A percentile compares a stretch with the other conserved stretches of the same genome.
phyloP scores from a whole-genome alignment of 257 asterid genomes.

The Anisodus acutangulus region DNA sequence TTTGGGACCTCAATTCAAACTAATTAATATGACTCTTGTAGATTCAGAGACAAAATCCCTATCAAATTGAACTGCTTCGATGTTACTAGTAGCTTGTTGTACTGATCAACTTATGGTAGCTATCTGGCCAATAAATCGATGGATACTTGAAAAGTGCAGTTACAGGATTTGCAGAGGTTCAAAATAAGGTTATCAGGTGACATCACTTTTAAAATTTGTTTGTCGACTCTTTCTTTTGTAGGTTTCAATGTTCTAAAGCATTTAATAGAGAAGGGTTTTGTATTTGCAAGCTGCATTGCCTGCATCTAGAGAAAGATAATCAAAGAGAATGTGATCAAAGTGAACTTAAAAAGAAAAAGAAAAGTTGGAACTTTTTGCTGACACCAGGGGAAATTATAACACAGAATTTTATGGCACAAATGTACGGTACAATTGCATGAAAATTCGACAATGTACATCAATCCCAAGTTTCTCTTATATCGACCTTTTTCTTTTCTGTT shows the following conservation, averaged over 20 bases:
- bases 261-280: background rate
- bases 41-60: background rate
- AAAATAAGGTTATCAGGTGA: constrained; percentile 10
- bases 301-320: background rate
- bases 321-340: background rate
- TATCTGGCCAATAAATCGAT: background rate
- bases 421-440: background rate
- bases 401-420: background rate
- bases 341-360: background rate
- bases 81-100: background rate
- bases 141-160: background rate
- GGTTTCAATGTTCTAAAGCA: background rate
- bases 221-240: background rate
- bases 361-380: background rate
- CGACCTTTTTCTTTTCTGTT: background rate
- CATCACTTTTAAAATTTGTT: background rate
- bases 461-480: constrained; percentile 2
- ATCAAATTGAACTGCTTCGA: background rate
- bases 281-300: background rate
- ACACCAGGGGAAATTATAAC: background rate
- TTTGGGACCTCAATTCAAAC: constrained; percentile 6
- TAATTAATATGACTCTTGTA: background rate
- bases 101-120: constrained; percentile 11
- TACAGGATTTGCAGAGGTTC: background rate
- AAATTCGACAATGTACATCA: constrained; percentile 10